Percentiles rank a stretch among this genome's conserved stretches.
Evolutionary conservation across 805 yeast genomes (phyloP).

Genomic region (Ascoidea rubescens): DNA sequence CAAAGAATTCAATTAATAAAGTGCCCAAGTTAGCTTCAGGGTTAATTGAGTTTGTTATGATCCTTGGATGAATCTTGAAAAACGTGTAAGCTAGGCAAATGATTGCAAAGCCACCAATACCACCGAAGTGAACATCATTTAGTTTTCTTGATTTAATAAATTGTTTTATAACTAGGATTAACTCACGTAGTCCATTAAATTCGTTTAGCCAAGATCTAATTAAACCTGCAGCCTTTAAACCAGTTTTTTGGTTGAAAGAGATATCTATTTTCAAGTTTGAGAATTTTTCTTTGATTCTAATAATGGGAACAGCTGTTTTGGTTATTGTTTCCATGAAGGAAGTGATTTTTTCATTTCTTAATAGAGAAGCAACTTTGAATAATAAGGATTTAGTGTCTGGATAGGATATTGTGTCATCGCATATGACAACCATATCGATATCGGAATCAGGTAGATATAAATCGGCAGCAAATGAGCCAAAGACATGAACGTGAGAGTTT

Average conservation of each 20-base stretch:
- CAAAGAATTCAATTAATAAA: constrained; percentile 80
- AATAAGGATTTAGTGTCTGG: constrained; percentile 20
- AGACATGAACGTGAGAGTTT: constrained; percentile 66
- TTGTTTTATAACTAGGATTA: constrained; percentile 74
- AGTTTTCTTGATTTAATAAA: constrained; percentile 65
- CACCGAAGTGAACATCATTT: constrained; percentile 86
- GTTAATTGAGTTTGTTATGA: constrained; percentile 50
- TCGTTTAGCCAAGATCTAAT: constrained; percentile 61
- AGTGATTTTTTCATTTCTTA: constrained; percentile 50
- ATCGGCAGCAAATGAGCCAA: constrained; percentile 93
- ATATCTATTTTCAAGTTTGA: constrained; percentile 72
- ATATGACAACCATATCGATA: constrained; percentile 81
- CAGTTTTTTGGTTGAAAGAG: constrained; percentile 77
- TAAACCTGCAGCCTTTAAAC: constrained; percentile 66
- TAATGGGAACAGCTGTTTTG: constrained; percentile 85
- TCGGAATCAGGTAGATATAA: constrained; percentile 89
- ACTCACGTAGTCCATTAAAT: constrained; percentile 71
- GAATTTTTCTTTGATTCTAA: constrained; percentile 69
- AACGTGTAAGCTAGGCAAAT: constrained; percentile 77
- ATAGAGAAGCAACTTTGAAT: constrained; percentile 57
- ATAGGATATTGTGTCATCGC: constrained; percentile 32
- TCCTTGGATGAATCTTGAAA: constrained; percentile 63
- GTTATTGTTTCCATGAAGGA: constrained; percentile 73
- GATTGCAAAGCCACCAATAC: constrained; percentile 89
- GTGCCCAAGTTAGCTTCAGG: constrained; percentile 74